Percentiles rank a stretch among this genome's conserved stretches.
Evolutionary conservation across 129 eudicot species (phyloP).

Genomic region (Erigeron canadensis): DNA sequence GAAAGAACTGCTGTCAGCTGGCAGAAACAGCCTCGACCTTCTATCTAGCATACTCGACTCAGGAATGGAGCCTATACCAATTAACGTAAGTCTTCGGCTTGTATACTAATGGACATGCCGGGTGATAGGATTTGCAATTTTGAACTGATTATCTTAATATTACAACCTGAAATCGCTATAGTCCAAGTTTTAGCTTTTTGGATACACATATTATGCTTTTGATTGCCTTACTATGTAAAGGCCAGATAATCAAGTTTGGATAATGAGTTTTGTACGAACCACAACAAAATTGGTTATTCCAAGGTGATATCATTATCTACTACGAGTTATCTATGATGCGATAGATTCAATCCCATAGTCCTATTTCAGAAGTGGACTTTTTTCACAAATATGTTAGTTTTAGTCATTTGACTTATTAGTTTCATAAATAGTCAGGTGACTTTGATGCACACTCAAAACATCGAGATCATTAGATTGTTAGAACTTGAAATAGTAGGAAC

Average conservation of each 20-base stretch:
- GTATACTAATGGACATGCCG: not conserved
- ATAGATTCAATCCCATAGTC: too few species aligned
- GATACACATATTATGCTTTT: not conserved
- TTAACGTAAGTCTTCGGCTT: slow-evolving; percentile 50
- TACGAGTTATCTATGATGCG: too few species aligned
- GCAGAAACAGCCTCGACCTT: slow-evolving; percentile 78
- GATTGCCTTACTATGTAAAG: too few species aligned
- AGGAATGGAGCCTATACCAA: slow-evolving; percentile 57
- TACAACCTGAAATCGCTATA: not conserved
- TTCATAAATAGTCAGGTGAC: too few species aligned
- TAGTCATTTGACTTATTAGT: too few species aligned
- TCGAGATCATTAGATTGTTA: not conserved
- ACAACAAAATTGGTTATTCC: too few species aligned
- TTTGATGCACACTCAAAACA: not conserved
- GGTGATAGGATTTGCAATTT: not conserved
- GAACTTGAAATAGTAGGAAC: not conserved
- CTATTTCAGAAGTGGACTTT: too few species aligned
- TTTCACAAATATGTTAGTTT: too few species aligned
- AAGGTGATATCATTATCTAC: too few species aligned
- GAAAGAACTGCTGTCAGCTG: slow-evolving; percentile 65
- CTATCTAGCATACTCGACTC: slow-evolving; percentile 84
- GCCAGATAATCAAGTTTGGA: too few species aligned
- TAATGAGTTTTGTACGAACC: too few species aligned
- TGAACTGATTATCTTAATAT: not conserved
- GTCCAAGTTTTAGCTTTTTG: not conserved